phyloP scores from a whole-genome alignment of 2,329 filamentous ascomycete species.

The Diaporthe ampelina region DNA sequence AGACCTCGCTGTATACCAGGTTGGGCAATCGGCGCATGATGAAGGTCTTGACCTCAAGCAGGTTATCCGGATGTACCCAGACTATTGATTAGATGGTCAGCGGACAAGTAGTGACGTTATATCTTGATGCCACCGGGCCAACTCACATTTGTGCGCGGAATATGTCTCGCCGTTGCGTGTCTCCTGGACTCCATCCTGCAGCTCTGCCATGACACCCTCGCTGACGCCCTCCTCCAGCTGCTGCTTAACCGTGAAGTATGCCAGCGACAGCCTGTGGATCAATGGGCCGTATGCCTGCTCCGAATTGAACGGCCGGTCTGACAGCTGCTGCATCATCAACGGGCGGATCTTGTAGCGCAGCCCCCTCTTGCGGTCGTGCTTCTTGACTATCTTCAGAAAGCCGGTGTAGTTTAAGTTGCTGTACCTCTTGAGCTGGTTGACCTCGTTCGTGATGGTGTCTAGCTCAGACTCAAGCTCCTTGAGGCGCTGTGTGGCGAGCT shows the following conservation, averaged over 20 bases:
- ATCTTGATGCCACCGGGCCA: constrained; percentile 30
- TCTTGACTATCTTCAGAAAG: constrained; percentile 98
- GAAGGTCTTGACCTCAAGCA: constrained; percentile 96
- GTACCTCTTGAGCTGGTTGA: constrained; percentile 94
- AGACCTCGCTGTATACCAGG: constrained; percentile 91
- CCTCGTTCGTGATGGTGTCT: constrained; percentile 89
- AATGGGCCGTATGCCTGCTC: constrained; percentile 90
- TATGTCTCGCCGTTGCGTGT: constrained; percentile 79
- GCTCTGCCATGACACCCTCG: constrained; percentile 39
- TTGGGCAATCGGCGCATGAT: constrained; percentile 92
- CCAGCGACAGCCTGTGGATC: constrained; percentile 89
- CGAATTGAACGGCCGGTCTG: constrained; percentile 93
- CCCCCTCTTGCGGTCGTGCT: constrained; percentile 95
- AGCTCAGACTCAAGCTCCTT: constrained; percentile 83
- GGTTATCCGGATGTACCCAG: constrained; percentile 96
- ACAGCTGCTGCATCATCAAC: constrained; percentile 89
- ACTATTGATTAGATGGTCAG: constrained; percentile 64
- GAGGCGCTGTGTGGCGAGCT: constrained; percentile 67
- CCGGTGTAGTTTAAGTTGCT: constrained; percentile 97
- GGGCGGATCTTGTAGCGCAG: constrained; percentile 89
- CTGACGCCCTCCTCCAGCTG: constrained; percentile 73
- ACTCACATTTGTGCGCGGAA: constrained; percentile 86
- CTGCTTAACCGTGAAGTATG: constrained; percentile 95
- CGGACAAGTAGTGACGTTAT: constrained; percentile 14
- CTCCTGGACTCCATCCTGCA: constrained; percentile 52